phyloP scores from a whole-genome alignment of 345 rosid species.

The Erysimum cheiranthoides region DNA sequence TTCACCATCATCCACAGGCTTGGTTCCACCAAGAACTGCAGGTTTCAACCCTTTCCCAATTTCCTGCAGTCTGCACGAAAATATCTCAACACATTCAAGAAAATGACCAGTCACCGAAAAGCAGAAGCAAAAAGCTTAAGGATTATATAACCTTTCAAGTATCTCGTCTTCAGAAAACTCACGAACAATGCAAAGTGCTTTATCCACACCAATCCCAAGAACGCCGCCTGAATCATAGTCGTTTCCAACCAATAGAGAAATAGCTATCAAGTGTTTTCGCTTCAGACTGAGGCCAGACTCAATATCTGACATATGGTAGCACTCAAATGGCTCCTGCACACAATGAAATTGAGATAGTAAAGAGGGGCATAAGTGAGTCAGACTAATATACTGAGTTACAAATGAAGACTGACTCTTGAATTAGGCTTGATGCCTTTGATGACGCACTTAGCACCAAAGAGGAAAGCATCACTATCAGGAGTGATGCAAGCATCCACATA shows the following conservation, averaged over 20 bases:
- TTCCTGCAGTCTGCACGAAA: slow-evolving; percentile 59
- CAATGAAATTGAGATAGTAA: slow-evolving; percentile 19
- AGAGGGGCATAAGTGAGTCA: neutral
- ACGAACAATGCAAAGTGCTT: slow-evolving; percentile 71
- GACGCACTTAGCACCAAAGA: slow-evolving; percentile 85
- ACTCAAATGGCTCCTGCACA: slow-evolving; percentile 86
- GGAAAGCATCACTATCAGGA: slow-evolving; percentile 92
- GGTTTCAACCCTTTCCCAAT: slow-evolving; percentile 57
- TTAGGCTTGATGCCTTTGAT: slow-evolving; percentile 78
- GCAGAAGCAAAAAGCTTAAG: slow-evolving; percentile 6
- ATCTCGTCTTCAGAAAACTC: slow-evolving; percentile 69
- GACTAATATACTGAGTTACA: neutral
- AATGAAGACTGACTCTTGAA: slow-evolving; percentile 57
- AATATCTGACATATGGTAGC: slow-evolving; percentile 82
- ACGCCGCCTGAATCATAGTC: slow-evolving; percentile 85
- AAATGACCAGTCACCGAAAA: slow-evolving; percentile 22
- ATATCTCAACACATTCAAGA: slow-evolving; percentile 18
- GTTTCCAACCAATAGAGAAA: slow-evolving; percentile 86
- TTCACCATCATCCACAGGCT: slow-evolving; percentile 43
- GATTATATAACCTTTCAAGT: slow-evolving; percentile 53
- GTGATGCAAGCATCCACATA: slow-evolving; percentile 91
- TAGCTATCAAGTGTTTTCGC: slow-evolving; percentile 84
- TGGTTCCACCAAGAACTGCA: slow-evolving; percentile 42
- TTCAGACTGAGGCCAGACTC: slow-evolving; percentile 84
- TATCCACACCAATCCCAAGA: slow-evolving; percentile 78